Evolutionary conservation across 116 monocot species (phyloP).

Genomic region (Papilionanthe hybrid): DNA sequence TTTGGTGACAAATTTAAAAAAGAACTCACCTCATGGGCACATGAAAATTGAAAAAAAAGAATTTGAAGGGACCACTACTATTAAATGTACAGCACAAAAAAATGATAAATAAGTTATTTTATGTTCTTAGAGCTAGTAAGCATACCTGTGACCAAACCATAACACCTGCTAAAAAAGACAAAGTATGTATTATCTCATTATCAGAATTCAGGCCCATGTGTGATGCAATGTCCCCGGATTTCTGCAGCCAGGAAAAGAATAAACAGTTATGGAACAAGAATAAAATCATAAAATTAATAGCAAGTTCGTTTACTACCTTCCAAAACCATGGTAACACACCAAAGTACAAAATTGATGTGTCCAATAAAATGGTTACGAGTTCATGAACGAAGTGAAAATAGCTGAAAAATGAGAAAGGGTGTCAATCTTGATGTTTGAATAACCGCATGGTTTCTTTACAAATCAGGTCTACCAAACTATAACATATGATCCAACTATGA

Average conservation of each 20-base stretch:
- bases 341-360: conserved; percentile 70
- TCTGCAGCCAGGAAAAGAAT: conserved; percentile 38
- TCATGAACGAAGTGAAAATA: conserved; percentile 79
- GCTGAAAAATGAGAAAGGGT: conserved; percentile 33
- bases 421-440: conserved; percentile 7
- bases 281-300: background rate
- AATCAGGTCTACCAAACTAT: background rate
- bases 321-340: conserved; percentile 84
- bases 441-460: background rate
- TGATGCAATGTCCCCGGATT: conserved; percentile 52
- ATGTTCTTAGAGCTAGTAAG: background rate
- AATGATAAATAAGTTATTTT: background rate
- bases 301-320: conserved; percentile 60
- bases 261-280: background rate
- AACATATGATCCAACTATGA: background rate
- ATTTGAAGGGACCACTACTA: background rate
- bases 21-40: background rate
- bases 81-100: background rate
- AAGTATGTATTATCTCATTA: conserved; percentile 84
- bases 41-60: background rate
- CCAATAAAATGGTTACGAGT: conserved; percentile 71
- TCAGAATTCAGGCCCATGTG: conserved; percentile 62
- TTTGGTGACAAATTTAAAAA: background rate
- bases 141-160: conserved; percentile 97
- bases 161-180: conserved; percentile 70